Evolutionary conservation across 2,329 filamentous ascomycete genomes (phyloP).

Genomic region (Cladobotryum protrusum): DNA sequence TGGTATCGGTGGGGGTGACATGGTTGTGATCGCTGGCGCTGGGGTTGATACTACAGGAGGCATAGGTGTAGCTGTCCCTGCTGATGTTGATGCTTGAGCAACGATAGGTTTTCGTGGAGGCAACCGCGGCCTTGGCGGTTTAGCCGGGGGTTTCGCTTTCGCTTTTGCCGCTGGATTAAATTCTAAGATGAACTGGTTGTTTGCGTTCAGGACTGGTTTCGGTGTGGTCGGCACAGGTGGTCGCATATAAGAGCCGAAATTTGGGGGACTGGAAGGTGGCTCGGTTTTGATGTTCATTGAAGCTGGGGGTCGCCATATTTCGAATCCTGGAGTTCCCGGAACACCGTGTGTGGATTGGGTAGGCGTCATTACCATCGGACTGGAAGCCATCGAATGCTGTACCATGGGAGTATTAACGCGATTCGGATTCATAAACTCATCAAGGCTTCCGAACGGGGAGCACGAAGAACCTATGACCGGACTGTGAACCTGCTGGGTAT

Average conservation of each 20-base stretch:
- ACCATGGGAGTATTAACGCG: constrained; percentile 23
- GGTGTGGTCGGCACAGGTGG: constrained; percentile 34
- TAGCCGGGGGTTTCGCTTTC: constrained; percentile 30
- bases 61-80: constrained; percentile 11
- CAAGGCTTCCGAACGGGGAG: constrained; percentile 27
- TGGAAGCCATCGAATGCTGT: constrained; percentile 16
- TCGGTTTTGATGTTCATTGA: constrained; percentile 21
- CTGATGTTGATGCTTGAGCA: constrained; percentile 17
- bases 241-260: constrained; percentile 27
- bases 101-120: constrained; percentile 13
- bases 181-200: constrained; percentile 32
- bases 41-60: constrained; percentile 1
- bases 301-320: constrained; percentile 32
- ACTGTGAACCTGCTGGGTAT: constrained; percentile 22
- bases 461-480: constrained; percentile 22
- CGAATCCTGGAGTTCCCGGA: constrained; percentile 31
- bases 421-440: constrained; percentile 26
- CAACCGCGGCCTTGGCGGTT: constrained; percentile 25
- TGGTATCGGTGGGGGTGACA: constrained; percentile 16
- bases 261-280: constrained; percentile 17
- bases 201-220: constrained; percentile 30
- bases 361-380: constrained; percentile 19
- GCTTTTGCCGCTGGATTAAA: constrained; percentile 25
- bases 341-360: constrained; percentile 15
- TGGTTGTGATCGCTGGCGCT: constrained; percentile 4